These are phyloP conservation scores for Xylariaceae sp. DNA, from an alignment of 2,329 filamentous ascomycete species.

Conservation along the genomic window DNA sequence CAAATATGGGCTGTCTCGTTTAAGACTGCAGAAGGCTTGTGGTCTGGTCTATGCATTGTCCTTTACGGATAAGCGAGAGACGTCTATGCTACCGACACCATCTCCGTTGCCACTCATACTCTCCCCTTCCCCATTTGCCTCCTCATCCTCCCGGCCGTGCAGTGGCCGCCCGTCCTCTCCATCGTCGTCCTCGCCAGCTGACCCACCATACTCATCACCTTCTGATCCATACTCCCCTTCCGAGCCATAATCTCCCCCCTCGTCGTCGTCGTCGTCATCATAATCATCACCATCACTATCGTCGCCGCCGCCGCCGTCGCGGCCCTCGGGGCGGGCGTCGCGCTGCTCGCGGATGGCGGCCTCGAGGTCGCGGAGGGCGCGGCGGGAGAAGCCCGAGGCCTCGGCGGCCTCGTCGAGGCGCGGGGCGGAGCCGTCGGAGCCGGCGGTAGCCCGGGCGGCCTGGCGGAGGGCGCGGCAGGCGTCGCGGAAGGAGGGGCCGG, in stretches of 20 bases:
- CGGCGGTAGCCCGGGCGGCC: conserved; percentile 65
- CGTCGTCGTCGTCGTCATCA: conserved; percentile 18
- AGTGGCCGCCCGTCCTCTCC: conserved; percentile 7
- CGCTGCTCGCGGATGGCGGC: conserved; percentile 79
- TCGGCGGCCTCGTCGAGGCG: conserved; percentile 83
- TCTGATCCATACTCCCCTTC: conserved; percentile 18
- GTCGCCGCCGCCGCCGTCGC: conserved; percentile 25
- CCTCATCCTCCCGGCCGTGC: conserved; percentile 1
- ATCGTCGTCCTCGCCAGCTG: conserved; percentile 7
- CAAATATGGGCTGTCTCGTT: no score
- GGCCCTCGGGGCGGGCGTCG: conserved; percentile 33
- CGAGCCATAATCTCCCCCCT: no score
- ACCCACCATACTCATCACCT: conserved; percentile 17
- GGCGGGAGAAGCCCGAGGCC: conserved; percentile 91
- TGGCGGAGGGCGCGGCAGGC: no score
- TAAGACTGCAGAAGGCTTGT: no score
- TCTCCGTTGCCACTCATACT: no score
- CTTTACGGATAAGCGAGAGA: conserved; percentile 18
- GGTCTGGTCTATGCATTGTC: conserved; percentile 18
- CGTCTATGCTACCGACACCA: no score
- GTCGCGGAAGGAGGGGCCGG: conserved; percentile 79
- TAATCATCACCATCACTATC: conserved; percentile 26
- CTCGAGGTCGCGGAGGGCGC: conserved; percentile 92
- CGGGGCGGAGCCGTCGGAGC: conserved; percentile 53
- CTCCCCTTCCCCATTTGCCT: conserved; percentile 1